phyloP scores from a whole-genome alignment of 768 basidiomycete species.

The Suillus placidus region DNA sequence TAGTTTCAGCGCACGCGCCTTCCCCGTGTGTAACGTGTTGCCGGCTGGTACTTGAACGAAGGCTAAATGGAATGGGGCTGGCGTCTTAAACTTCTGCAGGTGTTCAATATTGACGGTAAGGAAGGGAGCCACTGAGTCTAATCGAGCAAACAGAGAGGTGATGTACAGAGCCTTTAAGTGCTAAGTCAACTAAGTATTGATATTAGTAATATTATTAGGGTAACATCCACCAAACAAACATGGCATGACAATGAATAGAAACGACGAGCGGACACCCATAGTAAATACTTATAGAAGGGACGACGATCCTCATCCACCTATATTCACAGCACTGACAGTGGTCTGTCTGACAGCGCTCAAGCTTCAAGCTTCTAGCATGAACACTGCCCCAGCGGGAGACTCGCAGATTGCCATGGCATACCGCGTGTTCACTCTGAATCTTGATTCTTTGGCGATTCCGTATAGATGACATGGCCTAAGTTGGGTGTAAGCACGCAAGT shows the following conservation, averaged over 20 bases:
- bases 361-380: not conserved
- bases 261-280: no score
- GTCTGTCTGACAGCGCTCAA: not conserved
- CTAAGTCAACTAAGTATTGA: not conserved
- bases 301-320: not conserved
- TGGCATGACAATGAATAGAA: no score
- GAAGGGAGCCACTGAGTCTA: not conserved
- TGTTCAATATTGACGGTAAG: not conserved
- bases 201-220: no score
- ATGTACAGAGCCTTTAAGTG: not conserved
- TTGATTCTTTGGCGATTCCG: not conserved
- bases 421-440: not conserved
- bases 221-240: no score
- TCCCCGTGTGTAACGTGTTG: slow-evolving; percentile 16
- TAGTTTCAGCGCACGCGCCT: slow-evolving; percentile 16
- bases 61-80: slow-evolving; percentile 7
- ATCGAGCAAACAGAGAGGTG: not conserved
- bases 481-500: not conserved
- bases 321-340: not conserved
- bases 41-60: slow-evolving; percentile 6
- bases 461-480: not conserved
- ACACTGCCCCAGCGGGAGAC: not conserved
- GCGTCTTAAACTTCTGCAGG: not conserved
- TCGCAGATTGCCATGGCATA: not conserved
- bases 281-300: not conserved